Conservation (phyloP, 1,284 basidiomycete genomes). For the Mrakiaceae sp. region DNA sequence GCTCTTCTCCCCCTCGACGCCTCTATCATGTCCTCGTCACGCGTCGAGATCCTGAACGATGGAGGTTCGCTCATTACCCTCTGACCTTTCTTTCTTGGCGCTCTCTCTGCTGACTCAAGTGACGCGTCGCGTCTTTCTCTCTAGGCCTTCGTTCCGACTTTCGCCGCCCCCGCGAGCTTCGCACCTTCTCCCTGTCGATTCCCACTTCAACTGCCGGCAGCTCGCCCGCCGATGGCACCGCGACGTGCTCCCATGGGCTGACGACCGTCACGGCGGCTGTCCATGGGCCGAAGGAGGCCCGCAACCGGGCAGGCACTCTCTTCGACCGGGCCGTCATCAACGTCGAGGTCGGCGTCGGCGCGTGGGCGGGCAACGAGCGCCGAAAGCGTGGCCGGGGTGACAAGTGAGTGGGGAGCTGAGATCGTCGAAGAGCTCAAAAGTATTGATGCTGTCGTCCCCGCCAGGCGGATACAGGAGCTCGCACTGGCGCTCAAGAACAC, state of each 20-base stretch:
- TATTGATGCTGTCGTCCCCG: constrained; percentile 3
- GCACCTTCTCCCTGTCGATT: constrained; percentile 30
- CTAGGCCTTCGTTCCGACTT: constrained; percentile 68
- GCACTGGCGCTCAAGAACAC: constrained; percentile 79
- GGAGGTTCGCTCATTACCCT: constrained; percentile 46
- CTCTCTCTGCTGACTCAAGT: neutral
- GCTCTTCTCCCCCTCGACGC: too few relatives aligned
- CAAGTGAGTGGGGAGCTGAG: constrained; percentile 50
- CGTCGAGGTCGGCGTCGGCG: constrained; percentile 71
- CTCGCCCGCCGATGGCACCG: constrained; percentile 65
- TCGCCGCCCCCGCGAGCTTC: constrained; percentile 76
- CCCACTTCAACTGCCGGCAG: constrained; percentile 16
- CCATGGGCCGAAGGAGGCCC: constrained; percentile 83
- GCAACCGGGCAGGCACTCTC: constrained; percentile 56
- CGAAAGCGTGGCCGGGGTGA: constrained; percentile 68
- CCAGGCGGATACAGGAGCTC: constrained; percentile 77
- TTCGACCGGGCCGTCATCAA: constrained; percentile 75
- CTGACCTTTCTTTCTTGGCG: neutral
- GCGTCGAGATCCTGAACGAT: constrained; percentile 79
- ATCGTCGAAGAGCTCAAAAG: neutral
- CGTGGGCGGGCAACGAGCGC: constrained; percentile 73
- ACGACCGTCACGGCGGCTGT: constrained; percentile 78
- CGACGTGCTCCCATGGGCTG: constrained; percentile 74
- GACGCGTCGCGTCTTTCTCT: neutral
- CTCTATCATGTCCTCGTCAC: constrained; percentile 39